phyloP scores from a whole-genome alignment of 2,329 filamentous ascomycete genomes.

The Lojkania enalia region DNA sequence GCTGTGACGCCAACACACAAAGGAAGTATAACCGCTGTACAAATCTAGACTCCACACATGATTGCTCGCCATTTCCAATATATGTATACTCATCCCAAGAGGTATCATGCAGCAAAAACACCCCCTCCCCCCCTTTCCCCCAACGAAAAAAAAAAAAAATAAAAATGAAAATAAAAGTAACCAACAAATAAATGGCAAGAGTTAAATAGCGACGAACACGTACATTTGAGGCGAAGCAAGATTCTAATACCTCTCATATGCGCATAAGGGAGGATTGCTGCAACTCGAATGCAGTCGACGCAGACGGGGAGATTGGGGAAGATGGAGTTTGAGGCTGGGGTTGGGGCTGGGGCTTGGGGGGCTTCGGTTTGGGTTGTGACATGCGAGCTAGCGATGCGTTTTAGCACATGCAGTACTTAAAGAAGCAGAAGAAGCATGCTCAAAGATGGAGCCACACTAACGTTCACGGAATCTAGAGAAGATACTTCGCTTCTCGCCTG shows the following conservation, averaged over 20 bases:
- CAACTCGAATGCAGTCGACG: neutral
- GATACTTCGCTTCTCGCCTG: slow-evolving; percentile 48
- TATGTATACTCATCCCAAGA: neutral
- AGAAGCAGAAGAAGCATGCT: slow-evolving; percentile 17
- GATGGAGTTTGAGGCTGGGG: neutral
- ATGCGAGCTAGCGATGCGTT: slow-evolving; percentile 27
- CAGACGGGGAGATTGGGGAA: neutral
- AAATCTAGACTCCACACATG: too few relatives aligned
- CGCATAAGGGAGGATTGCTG: too few relatives aligned
- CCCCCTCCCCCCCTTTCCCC: neutral
- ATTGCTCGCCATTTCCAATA: too few relatives aligned
- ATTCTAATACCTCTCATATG: too few relatives aligned
- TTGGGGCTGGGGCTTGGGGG: neutral
- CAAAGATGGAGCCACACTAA: slow-evolving; percentile 31
- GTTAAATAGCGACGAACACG: too few relatives aligned
- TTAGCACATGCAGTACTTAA: slow-evolving; percentile 26
- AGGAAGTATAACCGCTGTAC: too few relatives aligned
- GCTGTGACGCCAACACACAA: too few relatives aligned
- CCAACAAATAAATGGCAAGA: too few relatives aligned
- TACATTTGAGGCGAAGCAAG: too few relatives aligned
- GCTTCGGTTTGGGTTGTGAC: slow-evolving; percentile 24
- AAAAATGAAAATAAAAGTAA: too few relatives aligned
- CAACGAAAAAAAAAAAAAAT: too few relatives aligned
- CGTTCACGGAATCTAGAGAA: slow-evolving; percentile 53
- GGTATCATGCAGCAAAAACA: neutral